Conservation (phyloP, 2,329 filamentous ascomycete species). For the Ascomycota sp. region DNA sequence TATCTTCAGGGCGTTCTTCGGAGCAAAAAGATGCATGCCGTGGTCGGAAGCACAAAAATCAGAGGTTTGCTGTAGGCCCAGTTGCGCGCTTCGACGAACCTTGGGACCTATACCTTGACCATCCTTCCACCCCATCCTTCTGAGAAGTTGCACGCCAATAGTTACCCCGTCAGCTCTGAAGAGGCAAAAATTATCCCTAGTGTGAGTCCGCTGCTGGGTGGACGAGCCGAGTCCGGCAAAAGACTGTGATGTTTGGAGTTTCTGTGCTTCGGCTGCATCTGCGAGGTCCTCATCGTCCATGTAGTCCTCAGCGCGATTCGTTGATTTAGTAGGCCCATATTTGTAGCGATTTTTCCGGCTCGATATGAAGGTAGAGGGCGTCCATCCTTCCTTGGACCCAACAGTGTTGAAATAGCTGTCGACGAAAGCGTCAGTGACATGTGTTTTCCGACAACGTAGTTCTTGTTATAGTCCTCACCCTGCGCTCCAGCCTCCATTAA, state of each 20-base stretch:
- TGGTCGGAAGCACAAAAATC: constrained; percentile 11
- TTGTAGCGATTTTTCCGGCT: constrained; percentile 64
- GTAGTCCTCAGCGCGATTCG: constrained; percentile 65
- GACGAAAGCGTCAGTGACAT: neutral
- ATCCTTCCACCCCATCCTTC: constrained; percentile 88
- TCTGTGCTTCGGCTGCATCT: constrained; percentile 60
- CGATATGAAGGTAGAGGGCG: constrained; percentile 77
- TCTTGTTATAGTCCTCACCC: constrained; percentile 37
- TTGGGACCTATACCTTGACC: constrained; percentile 87
- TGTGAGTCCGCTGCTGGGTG: constrained; percentile 27
- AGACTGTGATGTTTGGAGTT: constrained; percentile 48
- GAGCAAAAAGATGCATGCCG: constrained; percentile 59
- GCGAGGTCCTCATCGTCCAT: constrained; percentile 96
- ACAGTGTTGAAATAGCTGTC: constrained; percentile 89
- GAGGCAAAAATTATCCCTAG: constrained; percentile 44
- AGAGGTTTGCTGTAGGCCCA: constrained; percentile 19
- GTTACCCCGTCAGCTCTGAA: constrained; percentile 58
- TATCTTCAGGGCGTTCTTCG: constrained; percentile 56
- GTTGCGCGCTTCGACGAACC: constrained; percentile 50
- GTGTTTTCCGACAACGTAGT: neutral
- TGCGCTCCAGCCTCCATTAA: constrained; percentile 91
- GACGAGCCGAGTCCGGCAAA: constrained; percentile 62
- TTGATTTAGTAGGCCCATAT: constrained; percentile 31
- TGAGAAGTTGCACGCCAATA: constrained; percentile 67
- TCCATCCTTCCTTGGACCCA: constrained; percentile 96